A percentile compares a stretch with the other conserved stretches of the same genome.
Conservation (phyloP, 2,329 filamentous ascomycete genomes). For the Chaetomium olivaceum region DNA sequence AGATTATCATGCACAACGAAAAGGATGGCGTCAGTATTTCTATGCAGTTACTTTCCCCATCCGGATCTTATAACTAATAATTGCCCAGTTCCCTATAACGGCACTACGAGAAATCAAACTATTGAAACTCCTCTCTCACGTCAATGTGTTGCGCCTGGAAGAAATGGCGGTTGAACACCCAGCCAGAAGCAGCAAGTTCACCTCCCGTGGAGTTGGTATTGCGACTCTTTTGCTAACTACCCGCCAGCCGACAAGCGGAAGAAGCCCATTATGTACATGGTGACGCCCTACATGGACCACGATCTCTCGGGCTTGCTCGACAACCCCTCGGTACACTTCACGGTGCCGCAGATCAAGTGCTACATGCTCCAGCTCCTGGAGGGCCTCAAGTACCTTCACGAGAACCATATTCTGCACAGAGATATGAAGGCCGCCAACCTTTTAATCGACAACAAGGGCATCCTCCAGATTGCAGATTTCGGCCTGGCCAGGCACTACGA, state of each 20-base stretch:
- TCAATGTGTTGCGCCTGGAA: conserved; percentile 81
- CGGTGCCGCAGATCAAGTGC: conserved; percentile 92
- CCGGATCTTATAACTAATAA: conserved; percentile 10
- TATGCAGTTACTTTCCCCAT: conserved; percentile 2
- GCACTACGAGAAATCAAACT: conserved; percentile 97
- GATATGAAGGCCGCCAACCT: conserved; percentile 99
- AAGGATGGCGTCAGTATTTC: conserved; percentile 76
- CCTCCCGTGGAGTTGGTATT: background rate
- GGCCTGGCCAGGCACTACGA: conserved; percentile 93
- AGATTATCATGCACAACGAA: conserved; percentile 99
- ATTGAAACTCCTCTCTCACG: conserved; percentile 89
- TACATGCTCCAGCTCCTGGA: conserved; percentile 93
- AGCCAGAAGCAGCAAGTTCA: conserved; percentile 57
- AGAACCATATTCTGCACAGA: conserved; percentile 84
- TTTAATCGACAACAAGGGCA: conserved; percentile 89
- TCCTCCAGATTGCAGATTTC: conserved; percentile 96
- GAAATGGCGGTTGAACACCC: conserved; percentile 93
- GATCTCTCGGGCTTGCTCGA: conserved; percentile 96
- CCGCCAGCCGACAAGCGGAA: conserved; percentile 70
- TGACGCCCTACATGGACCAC: conserved; percentile 98
- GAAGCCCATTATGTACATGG: conserved; percentile 94
- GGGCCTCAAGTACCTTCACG: conserved; percentile 86
- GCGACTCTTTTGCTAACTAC: conserved; percentile 24
- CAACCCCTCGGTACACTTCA: conserved; percentile 86
- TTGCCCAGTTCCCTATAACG: conserved; percentile 83